Evolutionary conservation across 441 rosid genomes (phyloP).

Genomic region (Geranium incanum): DNA sequence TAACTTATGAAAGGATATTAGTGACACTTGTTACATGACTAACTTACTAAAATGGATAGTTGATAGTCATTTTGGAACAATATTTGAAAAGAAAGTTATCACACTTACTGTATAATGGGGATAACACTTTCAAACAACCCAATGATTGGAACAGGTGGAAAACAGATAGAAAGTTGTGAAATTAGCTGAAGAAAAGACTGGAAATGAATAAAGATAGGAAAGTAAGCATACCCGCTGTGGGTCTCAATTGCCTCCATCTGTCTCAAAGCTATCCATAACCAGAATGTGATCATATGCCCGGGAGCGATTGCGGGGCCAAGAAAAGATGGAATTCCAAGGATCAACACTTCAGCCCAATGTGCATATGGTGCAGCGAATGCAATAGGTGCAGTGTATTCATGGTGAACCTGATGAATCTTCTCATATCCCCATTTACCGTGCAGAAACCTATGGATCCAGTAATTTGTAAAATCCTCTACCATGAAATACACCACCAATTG

Average conservation of each 20-base stretch:
- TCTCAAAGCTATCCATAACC: constrained; percentile 81
- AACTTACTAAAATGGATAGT: no score
- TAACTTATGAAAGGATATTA: no score
- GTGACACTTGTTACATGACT: no score
- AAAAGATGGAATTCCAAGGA: constrained; percentile 81
- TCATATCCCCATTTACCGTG: constrained; percentile 88
- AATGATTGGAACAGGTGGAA: background rate
- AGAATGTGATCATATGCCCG: constrained; percentile 74
- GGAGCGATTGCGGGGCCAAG: constrained; percentile 90
- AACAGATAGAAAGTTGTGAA: constrained; percentile 29
- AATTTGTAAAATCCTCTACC: constrained; percentile 79
- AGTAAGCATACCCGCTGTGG: constrained; percentile 80
- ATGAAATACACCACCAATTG: constrained; percentile 66
- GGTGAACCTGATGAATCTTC: constrained; percentile 79
- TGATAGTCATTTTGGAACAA: no score
- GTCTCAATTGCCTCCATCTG: constrained; percentile 85
- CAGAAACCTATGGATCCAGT: constrained; percentile 79
- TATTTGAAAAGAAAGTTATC: no score
- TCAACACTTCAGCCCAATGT: constrained; percentile 79
- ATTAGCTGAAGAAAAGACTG: constrained; percentile 26
- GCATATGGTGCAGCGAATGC: constrained; percentile 84
- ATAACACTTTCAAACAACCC: constrained; percentile 5
- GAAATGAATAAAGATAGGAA: constrained; percentile 22
- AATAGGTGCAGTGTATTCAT: constrained; percentile 72
- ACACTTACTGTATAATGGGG: no score